These are phyloP conservation scores for Basidioascus undulatus DNA, from an alignment of 768 basidiomycete species.

Conservation along the genomic window DNA sequence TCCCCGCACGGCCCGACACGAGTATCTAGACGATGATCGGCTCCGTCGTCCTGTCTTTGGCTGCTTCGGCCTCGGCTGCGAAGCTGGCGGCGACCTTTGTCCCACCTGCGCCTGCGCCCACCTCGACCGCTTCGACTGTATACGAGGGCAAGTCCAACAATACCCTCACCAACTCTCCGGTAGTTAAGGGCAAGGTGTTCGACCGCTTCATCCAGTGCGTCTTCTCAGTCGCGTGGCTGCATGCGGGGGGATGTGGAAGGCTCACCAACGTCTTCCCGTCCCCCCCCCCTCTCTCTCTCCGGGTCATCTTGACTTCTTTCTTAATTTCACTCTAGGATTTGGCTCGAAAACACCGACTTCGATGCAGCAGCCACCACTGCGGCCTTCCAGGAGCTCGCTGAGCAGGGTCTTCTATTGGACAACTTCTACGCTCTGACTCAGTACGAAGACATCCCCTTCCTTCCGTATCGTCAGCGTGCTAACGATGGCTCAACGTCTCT, in stretches of 20 bases:
- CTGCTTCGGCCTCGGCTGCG: slow-evolving; percentile 1
- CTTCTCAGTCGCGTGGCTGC: too few relatives aligned
- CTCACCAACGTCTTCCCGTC: too few relatives aligned
- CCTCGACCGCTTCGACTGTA: slow-evolving; percentile 15
- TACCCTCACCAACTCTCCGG: slow-evolving; percentile 21
- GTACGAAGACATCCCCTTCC: background rate
- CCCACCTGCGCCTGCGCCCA: slow-evolving; percentile 15
- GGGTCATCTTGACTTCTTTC: too few relatives aligned
- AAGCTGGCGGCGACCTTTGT: slow-evolving; percentile 15
- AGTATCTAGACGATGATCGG: background rate
- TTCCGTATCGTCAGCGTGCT: background rate
- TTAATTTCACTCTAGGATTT: too few relatives aligned
- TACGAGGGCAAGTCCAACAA: slow-evolving; percentile 24
- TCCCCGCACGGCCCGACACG: background rate
- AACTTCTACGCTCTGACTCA: slow-evolving; percentile 15
- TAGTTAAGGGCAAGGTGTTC: slow-evolving; percentile 24
- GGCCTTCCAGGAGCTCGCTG: slow-evolving; percentile 21
- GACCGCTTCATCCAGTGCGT: slow-evolving; percentile 27
- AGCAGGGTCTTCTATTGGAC: slow-evolving; percentile 27
- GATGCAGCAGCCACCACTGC: slow-evolving; percentile 13
- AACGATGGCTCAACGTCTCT: background rate
- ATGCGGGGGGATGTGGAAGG: slow-evolving; percentile 5
- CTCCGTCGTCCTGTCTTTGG: background rate
- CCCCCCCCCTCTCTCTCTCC: too few relatives aligned
- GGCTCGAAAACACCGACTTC: slow-evolving; percentile 41